Conservation (phyloP, 768 basidiomycete species). For the Leccinum obscurum region DNA sequence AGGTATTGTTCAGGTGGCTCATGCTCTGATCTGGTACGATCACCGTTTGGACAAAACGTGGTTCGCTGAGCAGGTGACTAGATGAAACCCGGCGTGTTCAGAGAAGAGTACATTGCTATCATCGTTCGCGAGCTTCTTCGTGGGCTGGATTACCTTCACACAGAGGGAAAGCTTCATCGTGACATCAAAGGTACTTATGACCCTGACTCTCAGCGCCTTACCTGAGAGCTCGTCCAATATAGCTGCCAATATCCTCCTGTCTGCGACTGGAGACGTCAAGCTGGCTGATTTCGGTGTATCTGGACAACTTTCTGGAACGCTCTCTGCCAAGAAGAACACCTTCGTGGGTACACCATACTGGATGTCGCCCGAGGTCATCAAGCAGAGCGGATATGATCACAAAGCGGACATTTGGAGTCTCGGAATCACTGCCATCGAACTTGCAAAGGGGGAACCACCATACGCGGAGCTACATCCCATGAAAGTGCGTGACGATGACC, state of each 20-base stretch:
- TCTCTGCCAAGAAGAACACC: constrained; percentile 96
- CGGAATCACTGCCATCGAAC: constrained; percentile 95
- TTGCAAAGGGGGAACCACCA: constrained; percentile 97
- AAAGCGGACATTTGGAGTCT: constrained; percentile 99
- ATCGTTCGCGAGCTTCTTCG: constrained; percentile 88
- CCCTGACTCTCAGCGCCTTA: no score
- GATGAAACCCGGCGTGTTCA: constrained; percentile 99
- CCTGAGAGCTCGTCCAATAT: constrained; percentile 2
- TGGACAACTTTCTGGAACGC: constrained; percentile 90
- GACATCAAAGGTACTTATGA: constrained; percentile 86
- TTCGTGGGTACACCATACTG: constrained; percentile 98
- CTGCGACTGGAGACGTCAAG: constrained; percentile 93
- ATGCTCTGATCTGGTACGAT: constrained; percentile 89
- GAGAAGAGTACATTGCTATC: constrained; percentile 99
- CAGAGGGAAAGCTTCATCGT: constrained; percentile 96
- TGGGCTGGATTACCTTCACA: constrained; percentile 94
- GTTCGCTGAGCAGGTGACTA: constrained; percentile 34
- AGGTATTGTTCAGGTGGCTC: constrained; percentile 98
- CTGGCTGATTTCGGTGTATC: constrained; percentile 99
- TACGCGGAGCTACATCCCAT: constrained; percentile 99
- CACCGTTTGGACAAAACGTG: constrained; percentile 3
- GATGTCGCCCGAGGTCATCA: constrained; percentile 99
- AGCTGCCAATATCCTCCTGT: constrained; percentile 95
- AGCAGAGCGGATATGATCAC: constrained; percentile 98
- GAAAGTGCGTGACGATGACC: constrained; percentile 63